Percentiles rank a stretch among this genome's conserved stretches.
Evolutionary conservation across 2,329 filamentous ascomycete species (phyloP).

Genomic region (Penicillium sp.): DNA sequence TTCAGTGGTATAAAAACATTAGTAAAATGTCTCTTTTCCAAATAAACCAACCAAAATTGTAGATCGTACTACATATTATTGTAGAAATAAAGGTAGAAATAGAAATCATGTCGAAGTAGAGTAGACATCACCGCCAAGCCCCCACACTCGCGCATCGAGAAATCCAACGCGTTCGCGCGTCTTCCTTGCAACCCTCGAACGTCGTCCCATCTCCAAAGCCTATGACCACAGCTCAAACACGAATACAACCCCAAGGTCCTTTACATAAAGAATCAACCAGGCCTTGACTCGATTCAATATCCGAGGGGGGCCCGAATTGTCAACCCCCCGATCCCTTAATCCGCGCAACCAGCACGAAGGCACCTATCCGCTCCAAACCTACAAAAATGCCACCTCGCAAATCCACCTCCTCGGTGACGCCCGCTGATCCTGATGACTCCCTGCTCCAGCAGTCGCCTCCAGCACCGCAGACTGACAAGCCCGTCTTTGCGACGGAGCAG

Average conservation of each 20-base stretch:
- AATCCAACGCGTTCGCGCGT: slow-evolving; percentile 24
- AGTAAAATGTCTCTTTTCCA: background rate
- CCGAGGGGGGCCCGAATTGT: background rate
- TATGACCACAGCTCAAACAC: background rate
- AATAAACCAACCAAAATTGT: background rate
- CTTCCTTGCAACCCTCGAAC: slow-evolving; percentile 9
- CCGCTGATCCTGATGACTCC: slow-evolving; percentile 23
- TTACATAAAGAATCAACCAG: background rate
- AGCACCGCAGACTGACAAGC: slow-evolving; percentile 23
- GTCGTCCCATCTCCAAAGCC: background rate
- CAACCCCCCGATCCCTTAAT: slow-evolving; percentile 4
- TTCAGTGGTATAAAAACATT: slow-evolving; percentile 7
- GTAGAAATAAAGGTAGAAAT: background rate
- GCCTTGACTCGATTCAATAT: background rate
- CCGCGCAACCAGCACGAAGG: background rate
- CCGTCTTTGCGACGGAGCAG: slow-evolving; percentile 39
- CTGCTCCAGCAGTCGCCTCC: slow-evolving; percentile 17
- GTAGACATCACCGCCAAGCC: slow-evolving; percentile 12
- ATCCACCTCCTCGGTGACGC: slow-evolving; percentile 35
- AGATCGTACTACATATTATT: background rate
- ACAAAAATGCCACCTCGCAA: slow-evolving; percentile 38
- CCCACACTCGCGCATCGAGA: slow-evolving; percentile 9
- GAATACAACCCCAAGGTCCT: background rate
- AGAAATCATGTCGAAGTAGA: background rate
- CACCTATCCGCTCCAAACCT: background rate